Evolutionary conservation across 2,329 filamentous ascomycete species (phyloP), one percentile per base, ranked within the genome.

Genomic region (Trichoderma pleuroti): DNA sequence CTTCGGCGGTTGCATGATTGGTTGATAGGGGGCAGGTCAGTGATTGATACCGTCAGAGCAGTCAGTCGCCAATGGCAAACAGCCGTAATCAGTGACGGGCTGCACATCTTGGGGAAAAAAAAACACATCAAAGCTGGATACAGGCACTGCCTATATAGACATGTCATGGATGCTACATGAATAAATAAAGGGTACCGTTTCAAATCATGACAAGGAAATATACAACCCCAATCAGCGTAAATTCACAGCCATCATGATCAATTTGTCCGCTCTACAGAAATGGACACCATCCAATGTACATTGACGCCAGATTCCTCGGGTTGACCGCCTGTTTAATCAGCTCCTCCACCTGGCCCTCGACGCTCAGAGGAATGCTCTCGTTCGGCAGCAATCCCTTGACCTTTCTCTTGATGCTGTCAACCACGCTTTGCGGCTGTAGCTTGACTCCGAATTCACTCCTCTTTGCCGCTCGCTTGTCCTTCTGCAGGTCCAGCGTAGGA

Each of bases 341-440:
- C 81, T 97, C 93, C 79, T 98, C 93, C n/a, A 98, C 96, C 83
- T 99, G 96, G 0, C 97, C 96, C 81, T 98, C 96, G 2, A 98
- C 94, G 32, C 94, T 94, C 73, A 99, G 83, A 56, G 96, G 95
- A 69, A 99, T 96, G 73, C 90, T 95, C 84, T 99, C 95, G 2
- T 93, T 91, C 5, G 91, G 89, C 75, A 98, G 83, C 76, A 97
- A 84, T 0, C 96, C 96, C 76, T 89, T 90, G 32, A 99, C 89
- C 82, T 98, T 98, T 64, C 91, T 88, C 77, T 90, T 89, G 74
- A 99, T 97, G 75, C 90, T 93, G 79, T 98, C 94, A 54, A 99
- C 86, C 65, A 98, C 96, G 75, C 92, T 94, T 75, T 86, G 85
- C 34, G 87, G 87, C 73, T 88, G 86, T 62, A 89, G 80, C 76